Percentiles rank a stretch among this genome's conserved stretches.
These are phyloP conservation scores for Colletotrichum salicis DNA, from an alignment of 2,329 filamentous ascomycete species.

Conservation along the genomic window DNA sequence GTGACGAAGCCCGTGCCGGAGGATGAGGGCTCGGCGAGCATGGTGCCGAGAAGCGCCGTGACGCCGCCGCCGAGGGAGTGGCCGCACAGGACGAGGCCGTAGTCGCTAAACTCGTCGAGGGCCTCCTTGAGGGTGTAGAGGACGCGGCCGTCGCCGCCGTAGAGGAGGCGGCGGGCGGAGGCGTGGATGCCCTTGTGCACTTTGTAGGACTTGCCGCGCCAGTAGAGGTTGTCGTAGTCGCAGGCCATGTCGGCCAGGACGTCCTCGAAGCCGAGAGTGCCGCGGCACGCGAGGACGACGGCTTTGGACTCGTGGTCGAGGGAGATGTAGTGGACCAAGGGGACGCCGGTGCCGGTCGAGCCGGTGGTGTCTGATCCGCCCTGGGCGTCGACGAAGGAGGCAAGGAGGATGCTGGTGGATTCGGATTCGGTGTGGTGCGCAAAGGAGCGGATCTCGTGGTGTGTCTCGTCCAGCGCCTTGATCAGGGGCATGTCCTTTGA, in stretches of 20 bases:
- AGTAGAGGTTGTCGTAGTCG: conserved; percentile 73
- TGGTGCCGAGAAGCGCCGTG: conserved; percentile 75
- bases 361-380: conserved; percentile 74
- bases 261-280: conserved; percentile 79
- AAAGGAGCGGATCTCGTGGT: conserved; percentile 72
- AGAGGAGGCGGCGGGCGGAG: conserved; percentile 74
- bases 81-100: conserved; percentile 75
- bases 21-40: conserved; percentile 72
- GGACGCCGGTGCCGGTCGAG: conserved; percentile 72
- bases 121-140: conserved; percentile 74
- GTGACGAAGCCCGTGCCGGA: conserved; percentile 71
- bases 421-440: conserved; percentile 70
- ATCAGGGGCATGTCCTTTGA: conserved; percentile 59
- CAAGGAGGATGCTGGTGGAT: conserved; percentile 69
- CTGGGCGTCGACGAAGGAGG: conserved; percentile 76
- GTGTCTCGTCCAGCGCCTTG: conserved; percentile 57
- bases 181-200: conserved; percentile 81
- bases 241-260: conserved; percentile 79
- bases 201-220: conserved; percentile 73
- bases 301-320: conserved; percentile 78
- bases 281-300: conserved; percentile 77
- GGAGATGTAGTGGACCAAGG: conserved; percentile 78
- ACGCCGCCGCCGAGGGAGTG: conserved; percentile 78
- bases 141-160: conserved; percentile 74
- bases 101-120: conserved; percentile 73